These are phyloP conservation scores for Phialemoniopsis sp. DNA, from an alignment of 2,329 filamentous ascomycete species.

Conservation along the genomic window DNA sequence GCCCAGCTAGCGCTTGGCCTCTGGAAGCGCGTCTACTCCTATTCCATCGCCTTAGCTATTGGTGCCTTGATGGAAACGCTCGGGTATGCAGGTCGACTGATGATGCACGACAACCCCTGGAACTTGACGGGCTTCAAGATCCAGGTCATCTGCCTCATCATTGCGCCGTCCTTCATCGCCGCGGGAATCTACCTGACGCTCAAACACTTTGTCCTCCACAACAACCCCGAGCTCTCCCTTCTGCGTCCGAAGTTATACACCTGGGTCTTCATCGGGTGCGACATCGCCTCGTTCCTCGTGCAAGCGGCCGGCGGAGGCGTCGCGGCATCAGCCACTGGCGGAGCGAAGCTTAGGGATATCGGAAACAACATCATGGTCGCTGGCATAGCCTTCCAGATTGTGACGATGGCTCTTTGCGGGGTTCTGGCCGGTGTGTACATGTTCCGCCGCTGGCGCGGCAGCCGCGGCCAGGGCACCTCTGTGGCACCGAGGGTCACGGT, in stretches of 20 bases:
- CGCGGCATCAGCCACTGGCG: conserved; percentile 10
- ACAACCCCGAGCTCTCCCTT: conserved; percentile 31
- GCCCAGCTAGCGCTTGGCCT: conserved; percentile 25
- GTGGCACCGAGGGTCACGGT: background rate
- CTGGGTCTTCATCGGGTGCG: conserved; percentile 44
- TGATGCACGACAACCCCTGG: conserved; percentile 36
- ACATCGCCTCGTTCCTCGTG: conserved; percentile 31
- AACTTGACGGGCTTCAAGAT: conserved; percentile 32
- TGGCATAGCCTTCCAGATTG: background rate
- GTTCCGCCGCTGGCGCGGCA: background rate
- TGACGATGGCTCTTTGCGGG: background rate
- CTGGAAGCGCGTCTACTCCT: conserved; percentile 30
- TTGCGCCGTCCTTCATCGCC: conserved; percentile 37
- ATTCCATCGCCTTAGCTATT: conserved; percentile 25
- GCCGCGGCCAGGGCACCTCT: background rate
- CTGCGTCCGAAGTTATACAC: conserved; percentile 38
- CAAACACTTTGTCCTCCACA: conserved; percentile 38
- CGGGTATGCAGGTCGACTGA: conserved; percentile 34
- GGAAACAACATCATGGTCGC: background rate
- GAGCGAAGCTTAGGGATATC: background rate
- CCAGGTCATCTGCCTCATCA: conserved; percentile 34
- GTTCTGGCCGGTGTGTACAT: background rate
- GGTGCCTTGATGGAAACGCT: conserved; percentile 34
- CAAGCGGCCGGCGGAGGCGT: conserved; percentile 15
- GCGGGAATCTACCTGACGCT: conserved; percentile 41